Conservation (phyloP, 495 filamentous ascomycete genomes). For the Neurospora sp. region DNA sequence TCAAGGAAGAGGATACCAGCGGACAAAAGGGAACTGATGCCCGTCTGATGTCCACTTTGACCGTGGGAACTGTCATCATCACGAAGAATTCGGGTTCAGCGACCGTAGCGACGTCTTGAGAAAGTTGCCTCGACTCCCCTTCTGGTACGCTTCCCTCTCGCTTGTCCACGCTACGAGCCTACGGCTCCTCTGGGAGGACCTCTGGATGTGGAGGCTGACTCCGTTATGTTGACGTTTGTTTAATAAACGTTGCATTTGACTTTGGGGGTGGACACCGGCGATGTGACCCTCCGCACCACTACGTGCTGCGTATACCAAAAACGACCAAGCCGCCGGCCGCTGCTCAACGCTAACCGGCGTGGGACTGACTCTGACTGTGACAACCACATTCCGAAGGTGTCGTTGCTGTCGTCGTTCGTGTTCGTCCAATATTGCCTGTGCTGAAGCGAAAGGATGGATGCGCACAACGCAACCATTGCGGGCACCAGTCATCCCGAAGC, state of each 20-base stretch:
- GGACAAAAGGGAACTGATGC: not conserved
- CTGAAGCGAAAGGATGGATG: not conserved
- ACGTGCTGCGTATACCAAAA: not conserved
- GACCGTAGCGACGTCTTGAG: not conserved
- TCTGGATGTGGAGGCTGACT: not conserved
- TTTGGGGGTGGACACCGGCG: not conserved
- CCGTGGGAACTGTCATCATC: not conserved
- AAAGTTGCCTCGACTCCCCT: not conserved
- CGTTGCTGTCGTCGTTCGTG: not conserved
- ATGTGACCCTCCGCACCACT: not conserved
- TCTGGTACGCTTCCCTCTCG: not conserved
- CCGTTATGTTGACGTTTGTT: not conserved
- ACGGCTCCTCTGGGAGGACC: not conserved
- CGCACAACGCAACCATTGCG: not conserved
- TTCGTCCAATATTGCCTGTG: not conserved
- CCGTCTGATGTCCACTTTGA: not conserved
- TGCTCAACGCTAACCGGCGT: not conserved
- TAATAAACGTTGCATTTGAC: not conserved
- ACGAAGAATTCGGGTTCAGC: not conserved
- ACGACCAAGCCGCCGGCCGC: not conserved
- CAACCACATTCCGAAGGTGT: not conserved
- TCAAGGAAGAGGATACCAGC: not conserved
- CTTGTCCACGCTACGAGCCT: not conserved
- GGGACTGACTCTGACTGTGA: not conserved
- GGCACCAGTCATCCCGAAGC: not conserved